phyloP scores from a whole-genome alignment of 139 green algal genomes.

The Chlamydomonas schloesseri region DNA sequence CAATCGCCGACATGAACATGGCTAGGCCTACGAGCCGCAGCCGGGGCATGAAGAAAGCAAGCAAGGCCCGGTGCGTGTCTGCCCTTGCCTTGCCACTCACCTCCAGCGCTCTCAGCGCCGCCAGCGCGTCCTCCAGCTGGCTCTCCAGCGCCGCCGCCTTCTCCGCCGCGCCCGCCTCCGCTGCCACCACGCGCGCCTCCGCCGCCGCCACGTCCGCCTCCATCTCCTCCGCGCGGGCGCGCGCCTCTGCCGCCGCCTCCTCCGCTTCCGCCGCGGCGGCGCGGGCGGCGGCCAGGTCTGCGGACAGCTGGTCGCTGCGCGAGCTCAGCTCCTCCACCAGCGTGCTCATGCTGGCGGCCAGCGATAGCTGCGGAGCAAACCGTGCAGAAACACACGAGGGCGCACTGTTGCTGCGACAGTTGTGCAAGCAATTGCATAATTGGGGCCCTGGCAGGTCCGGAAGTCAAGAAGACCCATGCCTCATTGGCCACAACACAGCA shows the following conservation, averaged over 20 bases:
- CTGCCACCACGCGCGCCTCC: background rate
- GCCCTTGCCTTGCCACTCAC: background rate
- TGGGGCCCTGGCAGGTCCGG: background rate
- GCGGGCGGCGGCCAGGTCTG: background rate
- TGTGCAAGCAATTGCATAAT: no score
- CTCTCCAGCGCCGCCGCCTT: constrained; percentile 1
- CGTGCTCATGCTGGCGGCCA: background rate
- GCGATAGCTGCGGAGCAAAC: background rate
- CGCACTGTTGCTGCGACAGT: no score
- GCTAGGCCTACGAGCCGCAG: no score
- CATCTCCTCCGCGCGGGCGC: background rate
- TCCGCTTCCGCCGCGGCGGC: background rate
- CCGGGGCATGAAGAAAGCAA: no score
- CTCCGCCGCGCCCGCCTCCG: constrained; percentile 1
- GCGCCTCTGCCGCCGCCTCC: background rate
- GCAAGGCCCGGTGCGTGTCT: no score
- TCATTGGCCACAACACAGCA: no score
- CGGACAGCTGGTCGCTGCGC: constrained; percentile 25
- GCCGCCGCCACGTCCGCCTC: background rate
- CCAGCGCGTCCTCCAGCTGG: constrained; percentile 45
- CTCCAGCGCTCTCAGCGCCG: constrained; percentile 32
- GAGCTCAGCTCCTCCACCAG: constrained; percentile 44
- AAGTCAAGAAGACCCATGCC: no score
- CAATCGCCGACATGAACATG: no score
- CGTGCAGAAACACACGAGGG: no score